Evolutionary conservation across 257 asterid genomes (phyloP).

Genomic region (Echium plantagineum): DNA sequence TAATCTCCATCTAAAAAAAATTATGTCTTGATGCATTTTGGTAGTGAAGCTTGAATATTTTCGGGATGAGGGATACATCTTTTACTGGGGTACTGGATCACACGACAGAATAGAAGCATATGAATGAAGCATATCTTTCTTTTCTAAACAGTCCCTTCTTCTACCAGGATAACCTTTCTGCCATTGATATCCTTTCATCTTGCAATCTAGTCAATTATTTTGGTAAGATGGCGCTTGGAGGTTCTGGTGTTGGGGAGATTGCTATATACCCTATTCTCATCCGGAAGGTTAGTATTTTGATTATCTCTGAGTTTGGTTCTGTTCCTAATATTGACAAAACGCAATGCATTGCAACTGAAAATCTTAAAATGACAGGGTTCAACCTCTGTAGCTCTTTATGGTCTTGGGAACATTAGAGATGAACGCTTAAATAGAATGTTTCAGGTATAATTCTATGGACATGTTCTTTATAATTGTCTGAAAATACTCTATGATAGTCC

Average conservation of each 20-base stretch:
- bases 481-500: background rate
- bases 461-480: background rate
- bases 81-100: too few relatives aligned
- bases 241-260: conserved; percentile 96
- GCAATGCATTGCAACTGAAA: conserved; percentile 1
- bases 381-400: conserved; percentile 90
- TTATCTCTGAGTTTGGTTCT: background rate
- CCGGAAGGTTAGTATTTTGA: conserved; percentile 44
- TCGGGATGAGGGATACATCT: too few relatives aligned
- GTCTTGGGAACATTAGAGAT: conserved; percentile 97
- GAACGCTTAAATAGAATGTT: conserved; percentile 97
- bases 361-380: conserved; percentile 51
- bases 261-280: conserved; percentile 82
- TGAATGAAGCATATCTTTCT: background rate
- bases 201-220: conserved; percentile 97
- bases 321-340: background rate
- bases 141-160: conserved; percentile 14
- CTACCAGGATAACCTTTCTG: conserved; percentile 96
- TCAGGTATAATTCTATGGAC: conserved; percentile 42
- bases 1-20: background rate
- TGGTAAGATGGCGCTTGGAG: conserved; percentile 93
- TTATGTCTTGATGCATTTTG: too few relatives aligned
- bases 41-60: too few relatives aligned
- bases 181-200: conserved; percentile 96
- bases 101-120: background rate